Percentiles rank a stretch among this genome's conserved stretches.
phyloP scores from a whole-genome alignment of 2,329 filamentous ascomycete species.

The Knoxdaviesia capensis region DNA sequence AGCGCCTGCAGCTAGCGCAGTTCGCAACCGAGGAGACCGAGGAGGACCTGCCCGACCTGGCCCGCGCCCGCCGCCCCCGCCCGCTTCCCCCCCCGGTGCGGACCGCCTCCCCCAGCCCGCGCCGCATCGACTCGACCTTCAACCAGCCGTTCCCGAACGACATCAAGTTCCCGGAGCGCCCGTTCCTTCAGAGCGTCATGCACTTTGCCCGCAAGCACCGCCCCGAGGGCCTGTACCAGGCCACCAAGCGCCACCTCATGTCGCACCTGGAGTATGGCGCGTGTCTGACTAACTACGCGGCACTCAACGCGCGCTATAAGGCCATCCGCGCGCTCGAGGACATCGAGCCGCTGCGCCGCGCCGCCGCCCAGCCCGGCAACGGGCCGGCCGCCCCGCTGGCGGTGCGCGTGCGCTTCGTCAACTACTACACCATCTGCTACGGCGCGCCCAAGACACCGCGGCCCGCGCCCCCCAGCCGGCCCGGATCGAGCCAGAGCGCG shows the following conservation, averaged over 20 bases:
- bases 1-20: neutral
- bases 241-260: conserved; percentile 52
- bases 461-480: too few species aligned
- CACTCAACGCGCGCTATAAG: conserved; percentile 49
- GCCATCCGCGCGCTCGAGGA: conserved; percentile 53
- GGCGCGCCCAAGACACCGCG: conserved; percentile 36
- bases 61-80: neutral
- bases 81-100: conserved; percentile 3
- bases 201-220: conserved; percentile 72
- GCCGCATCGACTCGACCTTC: conserved; percentile 38
- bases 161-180: conserved; percentile 43
- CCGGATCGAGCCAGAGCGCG: too few species aligned
- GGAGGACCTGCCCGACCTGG: neutral
- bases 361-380: neutral
- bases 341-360: conserved; percentile 30
- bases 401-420: conserved; percentile 53
- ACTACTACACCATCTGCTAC: conserved; percentile 78
- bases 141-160: conserved; percentile 65
- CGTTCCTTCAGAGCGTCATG: conserved; percentile 44
- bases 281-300: conserved; percentile 56
- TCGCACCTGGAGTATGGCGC: conserved; percentile 72
- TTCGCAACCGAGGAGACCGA: too few species aligned
- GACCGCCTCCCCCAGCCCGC: conserved; percentile 3
- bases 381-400: conserved; percentile 3
- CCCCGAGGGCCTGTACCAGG: conserved; percentile 44